These are phyloP conservation scores for Tylopilus balloui DNA, from an alignment of 768 basidiomycete species.

Conservation along the genomic window DNA sequence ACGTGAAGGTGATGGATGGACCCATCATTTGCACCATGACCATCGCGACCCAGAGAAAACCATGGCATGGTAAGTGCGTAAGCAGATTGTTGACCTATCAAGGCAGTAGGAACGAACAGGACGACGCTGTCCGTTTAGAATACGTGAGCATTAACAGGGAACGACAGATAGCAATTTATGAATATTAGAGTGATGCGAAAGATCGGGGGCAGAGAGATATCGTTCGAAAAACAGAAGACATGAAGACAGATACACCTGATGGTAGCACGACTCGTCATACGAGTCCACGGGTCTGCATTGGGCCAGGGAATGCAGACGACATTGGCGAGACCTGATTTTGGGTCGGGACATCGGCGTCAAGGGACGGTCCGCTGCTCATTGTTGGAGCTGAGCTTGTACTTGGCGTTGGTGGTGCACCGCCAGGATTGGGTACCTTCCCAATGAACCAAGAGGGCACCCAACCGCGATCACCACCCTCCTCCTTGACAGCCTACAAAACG, in stretches of 20 bases:
- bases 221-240: conserved; percentile 13
- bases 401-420: conserved; percentile 44
- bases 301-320: conserved; percentile 70
- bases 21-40: conserved; percentile 9
- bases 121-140: conserved; percentile 17
- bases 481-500: conserved; percentile 74
- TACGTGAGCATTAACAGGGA: conserved; percentile 28
- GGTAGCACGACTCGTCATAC: conserved; percentile 15
- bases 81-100: conserved; percentile 12
- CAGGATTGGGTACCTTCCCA: conserved; percentile 64
- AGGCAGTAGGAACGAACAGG: conserved; percentile 9
- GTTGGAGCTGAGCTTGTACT: conserved; percentile 42
- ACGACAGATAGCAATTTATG: conserved; percentile 25
- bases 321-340: conserved; percentile 65
- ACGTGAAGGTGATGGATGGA: conserved; percentile 14
- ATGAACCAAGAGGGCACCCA: conserved; percentile 99
- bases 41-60: conserved; percentile 13
- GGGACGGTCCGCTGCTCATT: conserved; percentile 26
- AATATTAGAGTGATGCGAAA: conserved; percentile 21
- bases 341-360: conserved; percentile 37
- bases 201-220: conserved; percentile 17
- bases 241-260: conserved; percentile 23
- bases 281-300: conserved; percentile 31
- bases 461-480: conserved; percentile 88
- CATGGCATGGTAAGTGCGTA: conserved; percentile 15